These are phyloP conservation scores for Metschnikowia sp. DNA, from an alignment of 805 yeast genomes.

Conservation along the genomic window DNA sequence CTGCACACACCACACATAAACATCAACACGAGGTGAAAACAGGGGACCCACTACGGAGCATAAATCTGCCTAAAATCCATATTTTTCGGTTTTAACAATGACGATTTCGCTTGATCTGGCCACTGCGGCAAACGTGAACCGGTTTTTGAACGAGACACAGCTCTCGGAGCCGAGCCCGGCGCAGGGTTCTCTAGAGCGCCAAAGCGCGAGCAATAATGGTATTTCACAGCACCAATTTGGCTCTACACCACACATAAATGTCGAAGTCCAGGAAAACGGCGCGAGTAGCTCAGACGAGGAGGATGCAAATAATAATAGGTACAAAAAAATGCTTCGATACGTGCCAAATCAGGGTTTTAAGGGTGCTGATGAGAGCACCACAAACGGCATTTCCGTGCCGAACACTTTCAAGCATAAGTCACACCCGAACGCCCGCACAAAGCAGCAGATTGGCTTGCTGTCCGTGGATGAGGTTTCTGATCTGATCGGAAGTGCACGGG, in stretches of 20 bases:
- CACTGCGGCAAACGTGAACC: slow-evolving; percentile 25
- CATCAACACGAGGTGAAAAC: background rate
- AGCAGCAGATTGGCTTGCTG: slow-evolving; percentile 24
- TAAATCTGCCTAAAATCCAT: too few relatives aligned
- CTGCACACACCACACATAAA: slow-evolving; percentile 1
- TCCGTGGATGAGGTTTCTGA: slow-evolving; percentile 7
- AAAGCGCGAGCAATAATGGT: background rate
- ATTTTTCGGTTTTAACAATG: background rate
- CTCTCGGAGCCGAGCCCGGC: slow-evolving; percentile 11
- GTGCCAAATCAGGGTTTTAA: slow-evolving; percentile 29
- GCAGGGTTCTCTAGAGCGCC: background rate
- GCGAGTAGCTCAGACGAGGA: background rate
- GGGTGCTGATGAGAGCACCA: slow-evolving; percentile 16
- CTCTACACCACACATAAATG: slow-evolving; percentile 14
- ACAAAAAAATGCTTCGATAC: slow-evolving; percentile 33
- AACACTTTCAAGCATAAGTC: slow-evolving; percentile 44
- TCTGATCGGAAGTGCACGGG: background rate
- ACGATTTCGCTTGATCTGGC: slow-evolving; percentile 14
- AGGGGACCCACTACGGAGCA: too few relatives aligned
- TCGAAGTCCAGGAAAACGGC: slow-evolving; percentile 1
- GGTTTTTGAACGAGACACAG: slow-evolving; percentile 29
- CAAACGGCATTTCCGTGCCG: slow-evolving; percentile 32
- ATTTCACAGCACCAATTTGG: slow-evolving; percentile 5
- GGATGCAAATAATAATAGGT: slow-evolving; percentile 14
- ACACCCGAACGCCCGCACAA: slow-evolving; percentile 44